Evolutionary conservation across 192 early-diverging fungal genomes (phyloP).

Genomic region (Phlyctochytrium planicorne): DNA sequence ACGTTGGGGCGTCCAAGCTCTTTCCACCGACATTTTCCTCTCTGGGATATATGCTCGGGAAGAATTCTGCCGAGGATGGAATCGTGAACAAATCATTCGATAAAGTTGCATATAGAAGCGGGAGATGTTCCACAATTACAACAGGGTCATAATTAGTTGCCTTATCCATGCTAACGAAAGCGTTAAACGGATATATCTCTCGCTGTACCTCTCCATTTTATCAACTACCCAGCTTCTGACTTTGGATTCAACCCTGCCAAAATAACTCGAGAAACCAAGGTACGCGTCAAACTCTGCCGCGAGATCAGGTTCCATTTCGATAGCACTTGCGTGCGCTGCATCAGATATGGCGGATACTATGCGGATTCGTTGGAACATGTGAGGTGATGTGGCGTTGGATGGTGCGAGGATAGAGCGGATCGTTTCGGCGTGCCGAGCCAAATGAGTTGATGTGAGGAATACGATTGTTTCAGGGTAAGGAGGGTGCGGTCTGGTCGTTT

Average conservation of each 20-base stretch:
- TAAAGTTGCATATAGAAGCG: slow-evolving; percentile 13
- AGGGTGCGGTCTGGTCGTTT: not conserved
- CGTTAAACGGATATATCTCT: not conserved
- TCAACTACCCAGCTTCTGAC: slow-evolving; percentile 12
- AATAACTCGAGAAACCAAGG: slow-evolving; percentile 22
- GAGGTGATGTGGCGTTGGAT: not conserved
- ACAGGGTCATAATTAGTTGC: slow-evolving; percentile 12
- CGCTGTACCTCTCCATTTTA: slow-evolving; percentile 3
- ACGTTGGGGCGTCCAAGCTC: slow-evolving; percentile 7
- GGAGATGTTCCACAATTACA: slow-evolving; percentile 9
- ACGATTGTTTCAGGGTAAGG: slow-evolving; percentile 2
- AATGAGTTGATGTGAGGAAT: slow-evolving; percentile 17
- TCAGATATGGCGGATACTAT: slow-evolving; percentile 11
- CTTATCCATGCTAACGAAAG: too few relatives aligned
- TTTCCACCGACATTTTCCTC: not conserved
- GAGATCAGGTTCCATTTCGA: slow-evolving; percentile 14
- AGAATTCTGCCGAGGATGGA: slow-evolving; percentile 8
- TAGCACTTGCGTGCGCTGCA: slow-evolving; percentile 5
- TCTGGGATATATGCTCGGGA: slow-evolving; percentile 6
- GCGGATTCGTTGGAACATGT: not conserved
- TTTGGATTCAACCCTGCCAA: slow-evolving; percentile 11
- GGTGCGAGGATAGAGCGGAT: not conserved
- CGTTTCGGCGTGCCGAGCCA: slow-evolving; percentile 4
- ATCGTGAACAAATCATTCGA: slow-evolving; percentile 20
- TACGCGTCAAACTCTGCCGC: slow-evolving; percentile 17